Conservation (phyloP, 2,329 filamentous ascomycete genomes). For the Aspergillus brunneoviolaceus region DNA sequence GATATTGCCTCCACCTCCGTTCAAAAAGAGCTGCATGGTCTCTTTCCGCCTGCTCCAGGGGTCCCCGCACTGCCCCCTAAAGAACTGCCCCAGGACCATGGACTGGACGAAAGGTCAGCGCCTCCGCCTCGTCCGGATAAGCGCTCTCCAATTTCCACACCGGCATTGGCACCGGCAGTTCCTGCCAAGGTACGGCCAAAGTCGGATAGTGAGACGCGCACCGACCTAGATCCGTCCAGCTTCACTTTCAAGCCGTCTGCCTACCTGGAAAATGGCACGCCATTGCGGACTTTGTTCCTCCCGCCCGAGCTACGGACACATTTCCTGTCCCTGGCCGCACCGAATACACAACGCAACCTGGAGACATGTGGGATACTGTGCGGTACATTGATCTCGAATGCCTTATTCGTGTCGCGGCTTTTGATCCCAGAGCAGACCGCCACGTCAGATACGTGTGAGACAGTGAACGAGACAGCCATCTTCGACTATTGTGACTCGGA, state of each 20-base stretch:
- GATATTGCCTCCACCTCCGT: slow-evolving; percentile 23
- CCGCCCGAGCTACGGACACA: slow-evolving; percentile 69
- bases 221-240: slow-evolving; percentile 48
- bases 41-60: slow-evolving; percentile 20
- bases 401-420: slow-evolving; percentile 83
- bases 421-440: slow-evolving; percentile 88
- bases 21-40: slow-evolving; percentile 19
- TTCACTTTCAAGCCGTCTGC: slow-evolving; percentile 82
- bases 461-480: slow-evolving; percentile 76
- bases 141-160: slow-evolving; percentile 15
- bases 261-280: slow-evolving; percentile 84
- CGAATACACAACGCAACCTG: slow-evolving; percentile 77
- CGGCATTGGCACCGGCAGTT: slow-evolving; percentile 22
- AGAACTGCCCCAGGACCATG: slow-evolving; percentile 21
- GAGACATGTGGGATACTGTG: slow-evolving; percentile 96
- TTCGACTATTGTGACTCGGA: slow-evolving; percentile 87
- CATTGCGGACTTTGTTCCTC: slow-evolving; percentile 84
- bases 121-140: slow-evolving; percentile 31
- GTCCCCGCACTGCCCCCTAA: slow-evolving; percentile 44
- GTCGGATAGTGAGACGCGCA: slow-evolving; percentile 15
- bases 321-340: slow-evolving; percentile 71
- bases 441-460: slow-evolving; percentile 93
- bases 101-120: slow-evolving; percentile 19
- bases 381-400: slow-evolving; percentile 86
- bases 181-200: slow-evolving; percentile 27